Evolutionary conservation across 768 basidiomycete genomes (phyloP).

Genomic region (Tulasnella sp.): DNA sequence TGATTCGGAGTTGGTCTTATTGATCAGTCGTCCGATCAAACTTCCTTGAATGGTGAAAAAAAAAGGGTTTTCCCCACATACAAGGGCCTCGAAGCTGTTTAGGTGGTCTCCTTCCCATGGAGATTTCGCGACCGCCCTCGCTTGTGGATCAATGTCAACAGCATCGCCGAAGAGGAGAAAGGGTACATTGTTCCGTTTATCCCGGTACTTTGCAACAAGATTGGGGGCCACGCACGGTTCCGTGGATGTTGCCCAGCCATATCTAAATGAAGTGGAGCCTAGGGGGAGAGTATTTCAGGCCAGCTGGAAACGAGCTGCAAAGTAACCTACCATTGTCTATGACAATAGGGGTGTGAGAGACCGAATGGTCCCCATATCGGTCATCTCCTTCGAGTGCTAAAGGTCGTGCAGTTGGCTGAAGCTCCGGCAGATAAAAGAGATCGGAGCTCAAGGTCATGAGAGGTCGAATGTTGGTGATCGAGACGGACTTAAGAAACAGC

Average conservation of each 20-base stretch:
- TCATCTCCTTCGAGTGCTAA: conserved; percentile 29
- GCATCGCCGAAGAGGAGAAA: conserved; percentile 83
- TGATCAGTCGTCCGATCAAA: background rate
- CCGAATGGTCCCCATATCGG: conserved; percentile 33
- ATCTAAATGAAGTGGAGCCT: conserved; percentile 67
- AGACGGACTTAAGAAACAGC: background rate
- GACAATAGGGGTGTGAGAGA: conserved; percentile 51
- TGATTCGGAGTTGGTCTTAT: background rate
- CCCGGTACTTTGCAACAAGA: conserved; percentile 78
- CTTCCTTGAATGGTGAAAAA: background rate
- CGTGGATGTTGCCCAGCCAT: conserved; percentile 62
- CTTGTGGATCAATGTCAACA: conserved; percentile 76
- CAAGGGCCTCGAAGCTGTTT: conserved; percentile 85
- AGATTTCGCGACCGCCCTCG: conserved; percentile 62
- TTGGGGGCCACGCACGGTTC: conserved; percentile 55
- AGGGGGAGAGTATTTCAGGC: background rate
- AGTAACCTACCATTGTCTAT: conserved; percentile 60
- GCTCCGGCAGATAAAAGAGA: conserved; percentile 8
- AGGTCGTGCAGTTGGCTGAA: background rate
- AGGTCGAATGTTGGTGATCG: background rate
- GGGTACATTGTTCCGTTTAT: conserved; percentile 71
- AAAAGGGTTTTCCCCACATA: conserved; percentile 34
- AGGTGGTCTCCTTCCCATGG: conserved; percentile 94
- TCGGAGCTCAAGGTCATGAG: background rate
- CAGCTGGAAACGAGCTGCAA: conserved; percentile 15